Conservation (phyloP, 306 rosid genomes). For the Medicago truncatula region DNA sequence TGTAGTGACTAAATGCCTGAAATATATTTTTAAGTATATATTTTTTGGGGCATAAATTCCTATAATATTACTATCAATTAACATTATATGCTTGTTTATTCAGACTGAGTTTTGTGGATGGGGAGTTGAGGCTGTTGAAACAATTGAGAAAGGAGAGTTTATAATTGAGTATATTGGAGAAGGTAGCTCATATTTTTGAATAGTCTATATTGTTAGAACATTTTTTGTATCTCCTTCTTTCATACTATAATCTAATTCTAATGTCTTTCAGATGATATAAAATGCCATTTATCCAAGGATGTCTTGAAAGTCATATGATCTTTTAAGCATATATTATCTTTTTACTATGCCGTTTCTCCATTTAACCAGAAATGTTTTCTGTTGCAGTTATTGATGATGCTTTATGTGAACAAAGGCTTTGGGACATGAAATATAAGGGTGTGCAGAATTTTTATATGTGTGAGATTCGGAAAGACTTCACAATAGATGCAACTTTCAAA, state of each 20-base stretch:
- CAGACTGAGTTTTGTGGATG: constrained; percentile 96
- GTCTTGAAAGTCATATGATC: constrained; percentile 2
- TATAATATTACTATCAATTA: constrained; percentile 8
- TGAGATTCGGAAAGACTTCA: constrained; percentile 91
- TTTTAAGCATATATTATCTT: constrained; percentile 19
- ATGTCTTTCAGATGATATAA: not conserved
- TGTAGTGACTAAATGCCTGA: not conserved
- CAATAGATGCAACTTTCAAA: constrained; percentile 95
- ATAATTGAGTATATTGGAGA: constrained; percentile 91
- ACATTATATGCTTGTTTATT: constrained; percentile 10
- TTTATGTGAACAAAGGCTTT: constrained; percentile 79
- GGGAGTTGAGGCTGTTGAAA: constrained; percentile 93
- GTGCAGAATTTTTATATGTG: constrained; percentile 90
- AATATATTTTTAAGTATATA: not conserved
- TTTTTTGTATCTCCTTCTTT: constrained; percentile 2
- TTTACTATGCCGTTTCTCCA: constrained; percentile 6
- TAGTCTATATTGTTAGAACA: constrained; percentile 12
- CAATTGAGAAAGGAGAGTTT: constrained; percentile 69
- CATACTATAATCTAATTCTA: constrained; percentile 22
- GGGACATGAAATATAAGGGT: constrained; percentile 88
- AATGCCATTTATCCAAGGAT: constrained; percentile 14
- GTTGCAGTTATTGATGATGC: constrained; percentile 89
- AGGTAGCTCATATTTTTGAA: constrained; percentile 59
- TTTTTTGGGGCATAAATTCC: not conserved
- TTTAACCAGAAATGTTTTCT: constrained; percentile 36